These are phyloP conservation scores for Cucumis cinereus DNA, from an alignment of 306 rosid species.

Conservation along the genomic window DNA sequence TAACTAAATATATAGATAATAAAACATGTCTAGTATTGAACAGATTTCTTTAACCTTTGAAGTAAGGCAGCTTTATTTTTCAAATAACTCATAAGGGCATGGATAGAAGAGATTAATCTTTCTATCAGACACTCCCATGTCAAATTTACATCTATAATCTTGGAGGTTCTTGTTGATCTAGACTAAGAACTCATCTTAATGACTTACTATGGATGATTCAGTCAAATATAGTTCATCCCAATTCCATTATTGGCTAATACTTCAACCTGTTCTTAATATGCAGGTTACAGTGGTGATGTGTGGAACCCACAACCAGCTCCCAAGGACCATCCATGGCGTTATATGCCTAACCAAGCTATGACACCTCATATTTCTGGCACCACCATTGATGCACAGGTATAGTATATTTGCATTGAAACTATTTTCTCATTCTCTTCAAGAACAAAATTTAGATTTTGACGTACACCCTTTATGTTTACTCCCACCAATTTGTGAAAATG, in stretches of 20 bases:
- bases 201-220: not conserved
- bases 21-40: not conserved
- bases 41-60: not conserved
- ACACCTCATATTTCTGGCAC: slow-evolving; percentile 96
- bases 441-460: not conserved
- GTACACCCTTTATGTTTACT: not conserved
- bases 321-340: slow-evolving; percentile 98
- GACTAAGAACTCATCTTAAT: not conserved
- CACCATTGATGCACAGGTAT: slow-evolving; percentile 92
- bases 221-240: not conserved
- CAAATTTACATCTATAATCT: not conserved
- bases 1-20: not conserved
- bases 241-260: not conserved
- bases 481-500: not conserved
- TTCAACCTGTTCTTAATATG: slow-evolving; percentile 1
- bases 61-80: not conserved
- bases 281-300: slow-evolving; percentile 95
- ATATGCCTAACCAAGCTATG: slow-evolving; percentile 98
- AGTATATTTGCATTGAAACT: not conserved
- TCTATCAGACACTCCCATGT: not conserved
- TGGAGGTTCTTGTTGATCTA: not conserved
- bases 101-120: not conserved
- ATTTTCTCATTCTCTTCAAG: not conserved
- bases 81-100: not conserved
- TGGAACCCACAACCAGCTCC: slow-evolving; percentile 98